phyloP scores from a whole-genome alignment of 2,329 filamentous ascomycete genomes.

The Pseudocercospora crystallina region DNA sequence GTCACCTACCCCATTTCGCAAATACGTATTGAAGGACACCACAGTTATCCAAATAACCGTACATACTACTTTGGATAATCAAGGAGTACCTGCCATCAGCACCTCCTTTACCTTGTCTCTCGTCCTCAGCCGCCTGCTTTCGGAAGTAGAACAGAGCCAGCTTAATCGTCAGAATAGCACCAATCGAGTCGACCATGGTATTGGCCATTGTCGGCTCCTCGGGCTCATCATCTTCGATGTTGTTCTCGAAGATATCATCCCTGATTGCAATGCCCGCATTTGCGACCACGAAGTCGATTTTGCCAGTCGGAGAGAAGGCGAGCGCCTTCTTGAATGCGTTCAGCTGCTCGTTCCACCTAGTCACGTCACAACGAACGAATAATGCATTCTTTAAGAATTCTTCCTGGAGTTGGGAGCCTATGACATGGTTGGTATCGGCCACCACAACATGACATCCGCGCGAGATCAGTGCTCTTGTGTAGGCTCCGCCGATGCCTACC shows the following conservation, averaged over 20 bases:
- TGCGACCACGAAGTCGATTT: conserved; percentile 27
- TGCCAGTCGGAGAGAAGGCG: conserved; percentile 12
- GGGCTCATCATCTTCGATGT: conserved; percentile 40
- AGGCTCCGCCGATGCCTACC: conserved; percentile 36
- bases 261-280: conserved; percentile 27
- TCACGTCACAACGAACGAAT: conserved; percentile 31
- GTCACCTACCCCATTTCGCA: background rate
- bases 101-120: conserved; percentile 5
- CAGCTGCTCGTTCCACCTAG: conserved; percentile 28
- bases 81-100: conserved; percentile 44
- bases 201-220: conserved; percentile 25
- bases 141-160: conserved; percentile 42
- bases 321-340: conserved; percentile 28
- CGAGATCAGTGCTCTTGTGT: conserved; percentile 30
- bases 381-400: conserved; percentile 17
- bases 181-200: conserved; percentile 20
- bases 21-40: background rate
- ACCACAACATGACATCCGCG: conserved; percentile 19
- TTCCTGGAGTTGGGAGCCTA: background rate
- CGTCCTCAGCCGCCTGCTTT: conserved; percentile 33
- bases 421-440: background rate
- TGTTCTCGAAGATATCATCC: conserved; percentile 33
- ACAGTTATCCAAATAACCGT: conserved; percentile 47
- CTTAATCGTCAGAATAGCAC: conserved; percentile 23
- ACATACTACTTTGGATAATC: conserved; percentile 51